Base-by-base conservation (phyloP, 208 protist species). In the Wallacemonas sp. region DNA sequence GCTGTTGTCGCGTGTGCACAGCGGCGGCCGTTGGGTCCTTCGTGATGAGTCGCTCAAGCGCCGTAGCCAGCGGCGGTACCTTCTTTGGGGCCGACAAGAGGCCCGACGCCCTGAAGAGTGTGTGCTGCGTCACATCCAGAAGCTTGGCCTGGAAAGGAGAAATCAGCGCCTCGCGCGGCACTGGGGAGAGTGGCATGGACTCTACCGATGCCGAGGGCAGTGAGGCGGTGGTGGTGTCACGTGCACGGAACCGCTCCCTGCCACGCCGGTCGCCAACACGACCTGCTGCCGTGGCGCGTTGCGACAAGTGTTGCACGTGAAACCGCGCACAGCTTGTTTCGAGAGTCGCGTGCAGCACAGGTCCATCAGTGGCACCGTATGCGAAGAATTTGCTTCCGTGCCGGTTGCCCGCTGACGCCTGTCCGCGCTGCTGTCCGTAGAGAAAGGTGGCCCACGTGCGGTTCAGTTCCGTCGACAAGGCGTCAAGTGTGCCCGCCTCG, bases 91-190 rank as follows among this genome's bases (percentile, higher is more conserved):
- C 67, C 13, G 48, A 3, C n/a, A 44, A 37, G 46, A 93, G 89
- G 24, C 87, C 87, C 8, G 78, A 37, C 1, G 82, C 76, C 3
- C 60, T 57, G 63, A 89, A 93, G 32, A 93, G 71, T 2, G 83
- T 57, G 67, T 91, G 83, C 19, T 59, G 55, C 13, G 87, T 89
- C 3, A 89, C 21, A 38, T 93, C 87, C 6, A 89, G 42, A 27
- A 86, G 54, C 27, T 64, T 59, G 2, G 79, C 83, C 63, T 85
- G 67, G 46, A 66, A 71, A 6, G 87, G 87, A 1, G 78, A 85
- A 15, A 69, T 29, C 15, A 84, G 55, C 8, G 62, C 17, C 29
- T 73, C 50, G 1, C n/a, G n/a, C 6, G 68, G 71, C 12, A 66
- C 46, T 1, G 69, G 24, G 24, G 38, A 50, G 4, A 64, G 26